phyloP scores from a whole-genome alignment of 2,329 filamentous ascomycete species.

The Parafenestella ontariensis region DNA sequence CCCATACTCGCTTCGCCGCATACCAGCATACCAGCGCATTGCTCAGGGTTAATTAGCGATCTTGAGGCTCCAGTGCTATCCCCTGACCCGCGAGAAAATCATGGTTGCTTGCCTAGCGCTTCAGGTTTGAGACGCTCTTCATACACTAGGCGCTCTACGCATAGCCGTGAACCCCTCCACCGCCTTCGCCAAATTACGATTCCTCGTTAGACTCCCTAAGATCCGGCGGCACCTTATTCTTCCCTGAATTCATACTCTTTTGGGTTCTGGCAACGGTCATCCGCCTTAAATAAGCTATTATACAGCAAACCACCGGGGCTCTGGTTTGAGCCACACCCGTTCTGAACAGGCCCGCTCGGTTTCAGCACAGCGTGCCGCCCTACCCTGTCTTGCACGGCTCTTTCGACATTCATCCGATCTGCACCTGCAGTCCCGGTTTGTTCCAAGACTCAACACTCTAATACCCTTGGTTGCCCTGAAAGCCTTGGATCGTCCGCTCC shows the following conservation, averaged over 20 bases:
- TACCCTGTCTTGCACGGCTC: slow-evolving; percentile 37
- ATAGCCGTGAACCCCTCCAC: slow-evolving; percentile 34
- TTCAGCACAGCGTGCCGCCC: slow-evolving; percentile 46
- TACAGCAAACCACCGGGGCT: slow-evolving; percentile 38
- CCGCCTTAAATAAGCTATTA: slow-evolving; percentile 36
- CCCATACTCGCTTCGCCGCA: slow-evolving; percentile 28
- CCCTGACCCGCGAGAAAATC: slow-evolving; percentile 31
- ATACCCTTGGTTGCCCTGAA: slow-evolving; percentile 45
- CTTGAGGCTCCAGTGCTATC: slow-evolving; percentile 24
- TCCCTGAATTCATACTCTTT: slow-evolving; percentile 30
- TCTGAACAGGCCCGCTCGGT: slow-evolving; percentile 39
- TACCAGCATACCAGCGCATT: slow-evolving; percentile 35
- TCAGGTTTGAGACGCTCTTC: slow-evolving; percentile 51
- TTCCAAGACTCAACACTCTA: slow-evolving; percentile 39
- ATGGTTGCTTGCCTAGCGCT: slow-evolving; percentile 49
- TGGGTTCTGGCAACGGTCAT: slow-evolving; percentile 36
- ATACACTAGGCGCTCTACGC: slow-evolving; percentile 42
- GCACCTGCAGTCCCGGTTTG: slow-evolving; percentile 28
- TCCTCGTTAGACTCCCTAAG: slow-evolving; percentile 23
- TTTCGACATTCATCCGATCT: slow-evolving; percentile 45
- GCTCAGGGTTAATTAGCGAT: slow-evolving; percentile 19
- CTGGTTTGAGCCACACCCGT: slow-evolving; percentile 47
- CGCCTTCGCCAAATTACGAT: slow-evolving; percentile 25
- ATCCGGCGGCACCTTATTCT: slow-evolving; percentile 32
- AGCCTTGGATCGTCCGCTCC: slow-evolving; percentile 41